Base-by-base conservation (phyloP, 2,329 filamentous ascomycete species). In the Hypomyces perniciosus region DNA sequence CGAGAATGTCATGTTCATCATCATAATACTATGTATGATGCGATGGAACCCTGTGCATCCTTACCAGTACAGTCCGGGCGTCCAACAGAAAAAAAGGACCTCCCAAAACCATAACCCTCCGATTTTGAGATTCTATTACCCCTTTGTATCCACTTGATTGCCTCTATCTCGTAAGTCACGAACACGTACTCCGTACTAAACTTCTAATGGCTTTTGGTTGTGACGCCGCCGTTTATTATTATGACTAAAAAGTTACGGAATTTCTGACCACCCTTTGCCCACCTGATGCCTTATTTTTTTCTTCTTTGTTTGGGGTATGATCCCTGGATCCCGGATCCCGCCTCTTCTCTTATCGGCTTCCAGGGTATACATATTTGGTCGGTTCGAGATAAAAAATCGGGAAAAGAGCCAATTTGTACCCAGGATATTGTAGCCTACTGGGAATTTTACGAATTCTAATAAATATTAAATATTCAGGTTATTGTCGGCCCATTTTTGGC, bases 91-190 rank as follows among this genome's bases (percentile, higher is more conserved):
- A 20, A 20, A 20, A 20, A 20, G 20, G 20, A 20, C 20, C 20
- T 20, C 20, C 20, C 20, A 20, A 35, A 35, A 35, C 8, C 33
- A 35, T 8, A 35, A 35, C 2, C 26, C 9, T 29, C 29, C 42
- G 31, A 30, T 50, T 20, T 30, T 33, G 42, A 50, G 29, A 43
- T 54, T 54, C 52, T 38, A 54, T 54, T 54, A 54, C 52, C 52
- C 52, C 48, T 54, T 51, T 49, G 59, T 61, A 60, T 65, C 62
- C 60, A 65, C 62, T 61, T 60, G 57, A 57, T 57, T 53, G 45
- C 56, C 57, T 61, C 53, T 57, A 47, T 54, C 46, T 50, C 57
- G 54, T 52, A 54, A 38, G 10, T 30, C 45, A 30, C 42, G 34
- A 20, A 26, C 10, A 20, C 13, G 8, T 35, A 8, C 33, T 8